Evolutionary conservation across 345 rosid genomes (phyloP).

Genomic region (Eucalyptus victrix): DNA sequence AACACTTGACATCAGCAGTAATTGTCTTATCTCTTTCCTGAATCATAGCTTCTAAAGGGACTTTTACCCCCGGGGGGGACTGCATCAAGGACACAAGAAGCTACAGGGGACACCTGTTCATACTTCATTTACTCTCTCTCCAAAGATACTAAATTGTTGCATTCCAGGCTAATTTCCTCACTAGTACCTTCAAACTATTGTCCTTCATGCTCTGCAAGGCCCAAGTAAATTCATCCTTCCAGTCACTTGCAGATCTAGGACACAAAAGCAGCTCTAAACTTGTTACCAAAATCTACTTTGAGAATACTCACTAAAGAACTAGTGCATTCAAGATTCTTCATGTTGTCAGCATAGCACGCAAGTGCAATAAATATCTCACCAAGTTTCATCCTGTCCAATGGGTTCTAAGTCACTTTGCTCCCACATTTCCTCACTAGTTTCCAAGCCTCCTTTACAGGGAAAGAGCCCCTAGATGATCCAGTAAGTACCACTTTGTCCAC

Average conservation of each 20-base stretch:
- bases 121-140: no score
- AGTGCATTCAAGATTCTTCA: background rate
- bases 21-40: no score
- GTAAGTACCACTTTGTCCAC: background rate
- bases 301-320: background rate
- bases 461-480: background rate
- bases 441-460: background rate
- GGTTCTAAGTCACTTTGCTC: background rate
- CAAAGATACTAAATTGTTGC: no score
- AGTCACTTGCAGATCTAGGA: background rate
- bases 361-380: background rate
- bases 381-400: background rate
- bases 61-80: no score
- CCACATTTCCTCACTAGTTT: background rate
- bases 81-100: no score
- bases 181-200: no score
- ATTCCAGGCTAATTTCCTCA: no score
- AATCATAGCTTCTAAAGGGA: no score
- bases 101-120: no score
- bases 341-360: background rate
- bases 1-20: background rate
- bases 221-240: no score
- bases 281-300: background rate
- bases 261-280: background rate
- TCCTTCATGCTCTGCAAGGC: no score